phyloP scores from a whole-genome alignment of 2,329 filamentous ascomycete species.

The Pseudophaeomoniella oleicola region DNA sequence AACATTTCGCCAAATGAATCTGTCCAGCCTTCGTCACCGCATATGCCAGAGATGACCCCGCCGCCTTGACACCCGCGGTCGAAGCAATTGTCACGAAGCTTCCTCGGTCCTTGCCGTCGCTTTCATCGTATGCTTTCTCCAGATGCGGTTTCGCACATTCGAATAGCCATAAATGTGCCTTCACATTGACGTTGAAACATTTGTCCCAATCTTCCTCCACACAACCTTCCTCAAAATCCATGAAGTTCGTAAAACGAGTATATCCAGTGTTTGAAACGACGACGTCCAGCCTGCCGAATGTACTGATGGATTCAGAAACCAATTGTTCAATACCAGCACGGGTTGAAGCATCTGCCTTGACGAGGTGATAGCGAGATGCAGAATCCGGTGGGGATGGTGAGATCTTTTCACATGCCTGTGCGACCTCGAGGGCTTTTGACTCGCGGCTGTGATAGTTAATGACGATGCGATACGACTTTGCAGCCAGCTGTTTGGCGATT shows the following conservation, averaged over 20 bases:
- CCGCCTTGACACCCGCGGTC: constrained; percentile 48
- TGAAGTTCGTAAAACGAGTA: constrained; percentile 23
- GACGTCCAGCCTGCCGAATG: constrained; percentile 33
- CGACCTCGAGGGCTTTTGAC: constrained; percentile 12
- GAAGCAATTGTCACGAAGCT: constrained; percentile 51
- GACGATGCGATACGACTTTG: constrained; percentile 10
- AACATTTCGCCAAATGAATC: constrained; percentile 51
- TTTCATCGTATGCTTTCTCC: constrained; percentile 25
- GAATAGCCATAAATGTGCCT: constrained; percentile 45
- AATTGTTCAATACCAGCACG: constrained; percentile 18
- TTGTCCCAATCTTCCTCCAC: constrained; percentile 44
- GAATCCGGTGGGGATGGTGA: not conserved
- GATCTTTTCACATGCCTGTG: constrained; percentile 6
- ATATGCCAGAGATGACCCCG: constrained; percentile 54
- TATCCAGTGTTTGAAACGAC: constrained; percentile 27
- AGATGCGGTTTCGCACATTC: constrained; percentile 39
- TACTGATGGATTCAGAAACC: constrained; percentile 26
- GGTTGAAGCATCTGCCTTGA: constrained; percentile 11
- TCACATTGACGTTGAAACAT: constrained; percentile 48
- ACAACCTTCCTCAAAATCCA: constrained; percentile 12
- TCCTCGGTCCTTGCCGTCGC: constrained; percentile 27
- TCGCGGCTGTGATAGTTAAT: constrained; percentile 13
- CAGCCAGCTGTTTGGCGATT: constrained; percentile 10
- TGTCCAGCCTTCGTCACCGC: constrained; percentile 64
- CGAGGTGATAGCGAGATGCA: constrained; percentile 7